These are phyloP conservation scores for Ogataea salicorniae DNA, from an alignment of 805 yeast species.

Conservation along the genomic window DNA sequence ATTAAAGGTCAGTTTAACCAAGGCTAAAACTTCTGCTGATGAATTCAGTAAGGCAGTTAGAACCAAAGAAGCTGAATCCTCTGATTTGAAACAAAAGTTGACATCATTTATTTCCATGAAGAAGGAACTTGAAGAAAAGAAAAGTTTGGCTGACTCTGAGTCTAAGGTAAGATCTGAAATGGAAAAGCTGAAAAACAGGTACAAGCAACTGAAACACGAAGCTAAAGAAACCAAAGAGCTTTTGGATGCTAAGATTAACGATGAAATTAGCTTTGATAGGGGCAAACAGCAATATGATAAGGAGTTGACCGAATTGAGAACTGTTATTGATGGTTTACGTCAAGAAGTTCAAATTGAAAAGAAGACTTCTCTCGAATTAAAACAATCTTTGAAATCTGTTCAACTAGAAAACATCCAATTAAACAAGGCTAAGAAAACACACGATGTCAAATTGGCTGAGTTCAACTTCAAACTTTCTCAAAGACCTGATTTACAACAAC, in stretches of 20 bases:
- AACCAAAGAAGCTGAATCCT: conserved; percentile 33
- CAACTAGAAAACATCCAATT: conserved; percentile 32
- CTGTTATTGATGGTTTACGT: conserved; percentile 22
- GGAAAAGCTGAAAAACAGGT: conserved; percentile 24
- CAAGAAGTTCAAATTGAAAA: conserved; percentile 28
- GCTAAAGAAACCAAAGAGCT: conserved; percentile 37
- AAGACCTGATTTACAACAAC: conserved; percentile 15
- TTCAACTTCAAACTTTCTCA: conserved; percentile 26
- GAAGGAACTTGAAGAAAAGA: conserved; percentile 14
- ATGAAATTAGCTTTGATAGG: conserved; percentile 37
- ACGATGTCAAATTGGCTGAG: conserved; percentile 30
- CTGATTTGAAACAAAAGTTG: conserved; percentile 23
- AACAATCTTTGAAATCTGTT: conserved; percentile 23
- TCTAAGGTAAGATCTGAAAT: conserved; percentile 24
- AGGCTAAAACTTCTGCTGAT: conserved; percentile 32
- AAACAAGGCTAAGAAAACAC: conserved; percentile 25
- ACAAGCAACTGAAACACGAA: conserved; percentile 40
- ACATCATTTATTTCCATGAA: conserved; percentile 17
- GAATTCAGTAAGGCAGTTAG: conserved; percentile 32
- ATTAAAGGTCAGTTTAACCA: conserved; percentile 36
- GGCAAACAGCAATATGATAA: conserved; percentile 41
- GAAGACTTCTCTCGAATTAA: conserved; percentile 20
- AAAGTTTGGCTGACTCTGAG: not conserved
- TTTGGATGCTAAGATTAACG: conserved; percentile 37
- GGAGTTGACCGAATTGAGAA: conserved; percentile 34